Percentiles rank a stretch among this genome's conserved stretches.
phyloP scores from a whole-genome alignment of 768 basidiomycete genomes.

The Termitomyces sp. region DNA sequence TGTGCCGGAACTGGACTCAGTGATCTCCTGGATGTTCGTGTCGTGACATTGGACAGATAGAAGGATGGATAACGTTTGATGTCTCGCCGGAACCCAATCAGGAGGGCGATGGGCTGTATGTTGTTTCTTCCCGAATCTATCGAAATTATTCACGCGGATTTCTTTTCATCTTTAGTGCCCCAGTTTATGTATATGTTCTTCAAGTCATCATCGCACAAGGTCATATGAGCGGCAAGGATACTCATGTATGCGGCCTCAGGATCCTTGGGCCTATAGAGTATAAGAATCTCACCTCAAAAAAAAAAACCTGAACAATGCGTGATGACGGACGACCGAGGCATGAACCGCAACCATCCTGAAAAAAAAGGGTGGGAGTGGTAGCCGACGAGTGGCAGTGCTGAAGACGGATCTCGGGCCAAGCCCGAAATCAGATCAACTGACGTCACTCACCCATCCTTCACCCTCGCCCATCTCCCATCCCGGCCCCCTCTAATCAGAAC shows the following conservation, averaged over 20 bases:
- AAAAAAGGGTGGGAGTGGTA: no score
- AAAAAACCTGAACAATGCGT: no score
- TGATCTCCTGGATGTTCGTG: conserved; percentile 33
- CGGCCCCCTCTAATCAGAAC: no score
- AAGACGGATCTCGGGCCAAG: no score
- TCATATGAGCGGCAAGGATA: conserved; percentile 98
- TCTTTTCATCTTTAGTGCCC: conserved; percentile 48
- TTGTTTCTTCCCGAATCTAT: conserved; percentile 6
- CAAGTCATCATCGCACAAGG: conserved; percentile 89
- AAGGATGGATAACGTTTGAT: conserved; percentile 91
- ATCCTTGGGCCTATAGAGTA: conserved; percentile 87
- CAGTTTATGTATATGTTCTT: conserved; percentile 51
- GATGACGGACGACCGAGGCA: no score
- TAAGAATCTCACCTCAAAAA: no score
- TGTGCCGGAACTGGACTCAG: conserved; percentile 88
- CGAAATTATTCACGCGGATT: not conserved
- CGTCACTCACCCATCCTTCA: no score
- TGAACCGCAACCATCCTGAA: no score
- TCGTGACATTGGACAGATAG: conserved; percentile 81
- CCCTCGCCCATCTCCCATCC: no score
- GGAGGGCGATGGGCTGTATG: conserved; percentile 59
- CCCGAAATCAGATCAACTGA: no score
- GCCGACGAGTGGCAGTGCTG: no score
- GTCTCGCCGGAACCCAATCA: conserved; percentile 53
- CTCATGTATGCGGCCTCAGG: conserved; percentile 70